These are phyloP conservation scores for Pythium aquatile DNA, from an alignment of 352 stramenopile genomes.

Conservation along the genomic window DNA sequence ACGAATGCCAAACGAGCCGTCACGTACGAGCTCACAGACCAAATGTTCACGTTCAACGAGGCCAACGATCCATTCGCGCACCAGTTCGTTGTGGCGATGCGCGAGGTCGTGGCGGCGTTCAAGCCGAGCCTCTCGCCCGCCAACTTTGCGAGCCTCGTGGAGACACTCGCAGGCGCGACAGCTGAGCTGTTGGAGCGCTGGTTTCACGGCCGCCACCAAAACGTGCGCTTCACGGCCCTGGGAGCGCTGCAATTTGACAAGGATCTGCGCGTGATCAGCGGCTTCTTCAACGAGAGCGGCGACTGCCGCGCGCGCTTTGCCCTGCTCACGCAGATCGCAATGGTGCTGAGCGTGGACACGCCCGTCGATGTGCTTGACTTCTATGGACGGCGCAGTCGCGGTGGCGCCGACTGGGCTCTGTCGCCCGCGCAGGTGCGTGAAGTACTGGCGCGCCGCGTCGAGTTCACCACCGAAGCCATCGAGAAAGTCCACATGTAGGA, in stretches of 20 bases:
- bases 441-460: slow-evolving; percentile 68
- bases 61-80: slow-evolving; percentile 86
- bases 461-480: slow-evolving; percentile 68
- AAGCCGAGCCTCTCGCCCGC: slow-evolving; percentile 45
- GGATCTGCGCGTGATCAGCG: slow-evolving; percentile 69
- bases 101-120: slow-evolving; percentile 53
- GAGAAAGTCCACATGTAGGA: slow-evolving; percentile 52
- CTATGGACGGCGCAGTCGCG: slow-evolving; percentile 56
- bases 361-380: slow-evolving; percentile 78
- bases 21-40: slow-evolving; percentile 81
- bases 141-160: slow-evolving; percentile 61
- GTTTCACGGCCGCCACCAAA: slow-evolving; percentile 44
- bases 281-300: slow-evolving; percentile 55
- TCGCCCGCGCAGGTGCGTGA: slow-evolving; percentile 70
- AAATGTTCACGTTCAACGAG: slow-evolving; percentile 87
- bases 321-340: slow-evolving; percentile 57
- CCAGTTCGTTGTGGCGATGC: slow-evolving; percentile 63
- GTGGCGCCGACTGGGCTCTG: slow-evolving; percentile 70
- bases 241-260: slow-evolving; percentile 87
- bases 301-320: slow-evolving; percentile 62
- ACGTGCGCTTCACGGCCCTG: slow-evolving; percentile 70
- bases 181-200: slow-evolving; percentile 60
- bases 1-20: slow-evolving; percentile 43
- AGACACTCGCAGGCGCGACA: slow-evolving; percentile 41
- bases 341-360: slow-evolving; percentile 71